Base-by-base conservation (phyloP, 2,329 filamentous ascomycete genomes). In the Phyllachora maydis region DNA sequence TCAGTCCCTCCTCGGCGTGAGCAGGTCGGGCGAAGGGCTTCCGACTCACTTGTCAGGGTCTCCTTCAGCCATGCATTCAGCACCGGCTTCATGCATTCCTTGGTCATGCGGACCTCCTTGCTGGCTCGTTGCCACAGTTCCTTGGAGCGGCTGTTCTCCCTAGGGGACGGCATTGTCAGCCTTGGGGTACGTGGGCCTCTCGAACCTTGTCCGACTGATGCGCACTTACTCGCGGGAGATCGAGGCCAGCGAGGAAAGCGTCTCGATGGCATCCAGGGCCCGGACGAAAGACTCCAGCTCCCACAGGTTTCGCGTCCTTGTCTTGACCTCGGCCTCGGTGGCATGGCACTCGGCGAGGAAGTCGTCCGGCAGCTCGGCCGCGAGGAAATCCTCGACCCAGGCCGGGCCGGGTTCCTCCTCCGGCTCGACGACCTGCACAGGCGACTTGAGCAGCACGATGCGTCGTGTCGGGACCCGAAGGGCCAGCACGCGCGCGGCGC, bases 261-360 rank as follows among this genome's bases (percentile, higher is more conserved):
- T 67, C 43, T 82, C 74, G 33, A 82, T 54, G 12, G 56, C 54
- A 41, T 79, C 71, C 19, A 83, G 54, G 4, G 60, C 64, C 23
- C 59, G 56, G 21, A 73, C 61, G 14, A 83, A 52, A 27, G 57
- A 55, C 45, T 82, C 75, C 22, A 83, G 52, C 33, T 81, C 72
- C 31, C 62, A 63, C 44, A 69, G 71, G 22, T 60, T 67, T 26
- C 62, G 58, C 5, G 70, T 68, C 29, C 71, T 55, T 3, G 48
- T 48, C 21, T 54, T 41, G 11, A 71, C 41, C 26, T 56, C 45
- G 22, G 52, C 46, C 26, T 42, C 33, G 38, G 43, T 32, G 32
- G 50, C 26, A 32, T 46, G 37, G 35, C 44, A 33, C 14, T 41
- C 34, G 44, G 50, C 27, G 2, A 33, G 22, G 12, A 36, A 32